Conservation (phyloP, 106 monocot genomes). For the Apostasia ramifera region DNA sequence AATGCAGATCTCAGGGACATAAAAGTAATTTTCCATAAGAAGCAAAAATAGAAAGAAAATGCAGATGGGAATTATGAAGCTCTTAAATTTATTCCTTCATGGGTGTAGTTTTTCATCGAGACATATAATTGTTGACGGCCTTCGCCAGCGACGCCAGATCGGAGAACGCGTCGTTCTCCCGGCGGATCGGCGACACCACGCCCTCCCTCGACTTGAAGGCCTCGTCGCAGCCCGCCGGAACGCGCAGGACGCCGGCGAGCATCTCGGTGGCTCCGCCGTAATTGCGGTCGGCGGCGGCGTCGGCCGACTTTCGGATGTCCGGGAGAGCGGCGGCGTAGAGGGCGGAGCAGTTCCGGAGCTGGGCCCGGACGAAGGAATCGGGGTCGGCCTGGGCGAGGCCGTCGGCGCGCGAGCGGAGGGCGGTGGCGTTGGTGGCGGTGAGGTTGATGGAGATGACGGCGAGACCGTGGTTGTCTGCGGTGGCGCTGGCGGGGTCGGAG, state of each 20-base stretch:
- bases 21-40: too few species aligned
- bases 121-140: constrained; percentile 8
- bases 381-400: not conserved
- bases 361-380: not conserved
- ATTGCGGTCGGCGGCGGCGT: not conserved
- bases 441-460: constrained; percentile 20
- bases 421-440: constrained; percentile 11
- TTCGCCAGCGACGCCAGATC: constrained; percentile 3
- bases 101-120: not conserved
- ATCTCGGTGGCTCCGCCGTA: not conserved
- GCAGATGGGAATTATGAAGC: too few species aligned
- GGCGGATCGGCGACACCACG: constrained; percentile 1
- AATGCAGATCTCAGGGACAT: too few species aligned
- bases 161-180: constrained; percentile 1
- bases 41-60: too few species aligned
- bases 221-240: constrained; percentile 5
- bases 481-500: not conserved
- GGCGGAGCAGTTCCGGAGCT: constrained; percentile 3
- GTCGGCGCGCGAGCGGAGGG: constrained; percentile 6
- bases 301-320: not conserved
- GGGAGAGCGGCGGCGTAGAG: constrained; percentile 7
- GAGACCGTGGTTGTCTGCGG: constrained; percentile 6
- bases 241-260: not conserved
- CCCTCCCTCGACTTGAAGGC: not conserved
- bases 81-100: too few species aligned